phyloP scores from a whole-genome alignment of 2,329 filamentous ascomycete genomes.

The Thyridium curvatum region DNA sequence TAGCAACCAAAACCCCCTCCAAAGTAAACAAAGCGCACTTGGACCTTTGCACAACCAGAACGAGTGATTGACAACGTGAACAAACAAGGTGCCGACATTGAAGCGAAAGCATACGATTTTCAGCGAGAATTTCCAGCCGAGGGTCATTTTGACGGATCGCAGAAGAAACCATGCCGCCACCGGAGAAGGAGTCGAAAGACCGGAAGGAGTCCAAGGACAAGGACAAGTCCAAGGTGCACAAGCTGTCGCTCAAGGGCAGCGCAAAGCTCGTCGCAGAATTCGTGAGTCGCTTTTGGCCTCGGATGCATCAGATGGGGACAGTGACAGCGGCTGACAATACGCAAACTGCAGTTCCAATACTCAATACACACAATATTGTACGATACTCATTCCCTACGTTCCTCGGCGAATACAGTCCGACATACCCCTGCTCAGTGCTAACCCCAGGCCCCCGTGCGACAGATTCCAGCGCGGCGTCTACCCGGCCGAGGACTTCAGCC shows the following conservation, averaged over 20 bases:
- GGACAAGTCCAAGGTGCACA: constrained; percentile 86
- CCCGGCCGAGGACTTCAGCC: constrained; percentile 92
- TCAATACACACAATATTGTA: constrained; percentile 96
- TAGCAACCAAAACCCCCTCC: too few species aligned
- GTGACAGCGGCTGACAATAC: neutral
- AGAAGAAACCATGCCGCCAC: constrained; percentile 2
- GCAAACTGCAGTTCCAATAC: constrained; percentile 71
- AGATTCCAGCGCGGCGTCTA: constrained; percentile 84
- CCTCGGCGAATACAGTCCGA: too few species aligned
- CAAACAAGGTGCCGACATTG: too few species aligned
- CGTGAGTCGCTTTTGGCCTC: constrained; percentile 49
- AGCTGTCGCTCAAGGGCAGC: constrained; percentile 79
- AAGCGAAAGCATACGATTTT: too few species aligned
- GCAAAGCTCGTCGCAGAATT: constrained; percentile 93
- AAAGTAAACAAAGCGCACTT: too few species aligned
- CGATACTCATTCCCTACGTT: constrained; percentile 17
- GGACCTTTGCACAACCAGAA: too few species aligned
- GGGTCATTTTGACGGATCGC: too few species aligned
- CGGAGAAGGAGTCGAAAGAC: constrained; percentile 4
- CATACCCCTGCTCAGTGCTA: neutral
- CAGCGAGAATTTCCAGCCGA: too few species aligned
- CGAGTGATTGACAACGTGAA: too few species aligned
- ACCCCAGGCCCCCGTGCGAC: constrained; percentile 7
- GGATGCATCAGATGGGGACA: too few species aligned
- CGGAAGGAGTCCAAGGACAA: constrained; percentile 31